Base-by-base conservation (phyloP, 108 stramenopile genomes). In the Nannochloropsis salina region DNA sequence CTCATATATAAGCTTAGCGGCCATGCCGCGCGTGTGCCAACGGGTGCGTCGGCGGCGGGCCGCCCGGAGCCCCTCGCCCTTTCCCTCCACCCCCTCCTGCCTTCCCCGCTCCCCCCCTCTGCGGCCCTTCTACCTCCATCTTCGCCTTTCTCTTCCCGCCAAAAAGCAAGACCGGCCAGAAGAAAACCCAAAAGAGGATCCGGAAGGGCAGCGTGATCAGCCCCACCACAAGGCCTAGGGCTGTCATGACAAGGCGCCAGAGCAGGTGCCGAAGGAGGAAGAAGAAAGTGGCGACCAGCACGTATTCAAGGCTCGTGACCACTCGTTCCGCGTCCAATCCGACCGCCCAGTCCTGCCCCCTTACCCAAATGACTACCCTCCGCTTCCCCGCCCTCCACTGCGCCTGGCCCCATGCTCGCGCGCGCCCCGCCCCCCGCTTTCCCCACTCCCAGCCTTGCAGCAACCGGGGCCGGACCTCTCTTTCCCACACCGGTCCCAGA, bases 1-100 rank as follows among this genome's bases (percentile, higher is more conserved):
- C 61, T 31, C 8, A 1, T 8, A 15, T 2, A 4, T 74, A 6
- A 6, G n/a, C 6, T 74, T 74, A n/a, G 2, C 61, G 31, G 31
- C 31, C 31, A n/a, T 6, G 61, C 61, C 3, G 8, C 6, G n/a
- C 20, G 20, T 74, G n/a, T 74, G 61, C 61, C 61, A 74, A 74
- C 61, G 61, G 61, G 61, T 74, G 61, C n/a, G 61, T n/a, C 3
- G 6, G 61, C 61, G 61, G 61, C 8, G 6, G 20, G 2, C 61
- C 61, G 20, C 61, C 61, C 6, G 20, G 20, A n/a, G 20, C 2
- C 61, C n/a, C n/a, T n/a, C 61, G 6, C 15, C 47, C 47, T 74
- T 74, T n/a, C n/a, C 61, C 61, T 74, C 61, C 61, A n/a, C 61
- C 61, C n/a, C 61, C 61, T 74, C 61, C 61, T n/a, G 8, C 61